A percentile compares a stretch with the other conserved stretches of the same genome.
These are phyloP conservation scores for Anthostomella pinea DNA, from an alignment of 2,329 filamentous ascomycete genomes.

Conservation along the genomic window DNA sequence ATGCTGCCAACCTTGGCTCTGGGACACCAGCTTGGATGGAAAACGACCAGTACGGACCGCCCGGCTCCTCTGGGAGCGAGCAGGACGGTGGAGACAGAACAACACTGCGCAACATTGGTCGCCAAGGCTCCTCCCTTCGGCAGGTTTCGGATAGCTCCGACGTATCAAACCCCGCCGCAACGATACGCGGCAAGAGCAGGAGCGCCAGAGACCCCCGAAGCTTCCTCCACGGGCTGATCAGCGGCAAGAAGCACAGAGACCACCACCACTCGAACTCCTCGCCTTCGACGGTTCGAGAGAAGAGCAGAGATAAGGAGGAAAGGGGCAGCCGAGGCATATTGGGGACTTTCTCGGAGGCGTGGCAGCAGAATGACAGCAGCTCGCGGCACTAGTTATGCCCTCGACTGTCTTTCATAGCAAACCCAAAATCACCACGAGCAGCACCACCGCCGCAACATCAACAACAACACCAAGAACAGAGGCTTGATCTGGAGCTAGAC, in stretches of 20 bases:
- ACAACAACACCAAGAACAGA: constrained; percentile 1
- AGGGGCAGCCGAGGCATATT: constrained; percentile 25
- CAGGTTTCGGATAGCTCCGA: constrained; percentile 34
- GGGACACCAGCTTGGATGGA: constrained; percentile 37
- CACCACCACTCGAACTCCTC: constrained; percentile 8
- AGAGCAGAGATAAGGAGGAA: constrained; percentile 30
- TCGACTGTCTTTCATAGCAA: too few species aligned
- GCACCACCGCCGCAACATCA: constrained; percentile 1
- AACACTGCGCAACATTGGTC: constrained; percentile 21
- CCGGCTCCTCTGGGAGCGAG: constrained; percentile 53
- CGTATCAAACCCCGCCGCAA: constrained; percentile 28
- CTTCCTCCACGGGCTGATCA: constrained; percentile 42
- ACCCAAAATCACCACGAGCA: too few species aligned
- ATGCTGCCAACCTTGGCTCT: constrained; percentile 36
- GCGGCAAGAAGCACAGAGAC: constrained; percentile 30
- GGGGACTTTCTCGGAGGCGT: constrained; percentile 28
- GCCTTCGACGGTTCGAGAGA: constrained; percentile 25
- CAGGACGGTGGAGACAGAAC: constrained; percentile 27
- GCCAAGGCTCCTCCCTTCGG: constrained; percentile 23
- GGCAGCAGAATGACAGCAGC: constrained; percentile 31
- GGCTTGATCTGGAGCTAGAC: too few species aligned
- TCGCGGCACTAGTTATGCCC: constrained; percentile 33
- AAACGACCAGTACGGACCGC: constrained; percentile 35
- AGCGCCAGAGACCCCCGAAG: constrained; percentile 37
- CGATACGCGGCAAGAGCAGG: constrained; percentile 35